phyloP scores from a whole-genome alignment of 2,329 filamentous ascomycete species.

The Aureobasidium vineae region DNA sequence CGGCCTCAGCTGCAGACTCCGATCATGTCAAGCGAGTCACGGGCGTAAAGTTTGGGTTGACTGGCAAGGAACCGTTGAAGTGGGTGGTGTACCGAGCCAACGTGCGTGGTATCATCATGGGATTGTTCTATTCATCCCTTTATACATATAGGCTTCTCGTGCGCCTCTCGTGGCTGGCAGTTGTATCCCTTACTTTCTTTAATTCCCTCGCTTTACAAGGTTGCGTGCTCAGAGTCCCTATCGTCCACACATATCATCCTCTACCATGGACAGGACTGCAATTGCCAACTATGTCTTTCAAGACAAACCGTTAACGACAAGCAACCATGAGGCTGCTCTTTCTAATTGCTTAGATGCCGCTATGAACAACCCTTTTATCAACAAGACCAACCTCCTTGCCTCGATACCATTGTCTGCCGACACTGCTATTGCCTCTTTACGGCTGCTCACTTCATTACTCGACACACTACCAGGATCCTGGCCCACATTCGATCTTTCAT shows the following conservation, averaged over 20 bases:
- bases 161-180: constrained; percentile 4
- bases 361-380: background rate
- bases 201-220: background rate
- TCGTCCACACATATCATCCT: background rate
- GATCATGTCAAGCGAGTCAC: constrained; percentile 21
- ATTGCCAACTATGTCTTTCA: constrained; percentile 6
- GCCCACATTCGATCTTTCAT: constrained; percentile 36
- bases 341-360: constrained; percentile 7
- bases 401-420: constrained; percentile 24
- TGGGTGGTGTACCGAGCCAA: constrained; percentile 21
- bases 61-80: constrained; percentile 19
- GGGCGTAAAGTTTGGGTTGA: constrained; percentile 18
- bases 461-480: constrained; percentile 32
- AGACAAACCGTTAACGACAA: background rate
- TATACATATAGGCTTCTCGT: constrained; percentile 13
- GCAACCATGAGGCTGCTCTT: background rate
- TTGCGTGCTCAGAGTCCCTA: background rate
- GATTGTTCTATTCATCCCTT: background rate
- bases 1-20: constrained; percentile 13
- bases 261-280: constrained; percentile 20
- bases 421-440: constrained; percentile 34
- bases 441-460: constrained; percentile 33
- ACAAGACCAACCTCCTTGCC: constrained; percentile 17
- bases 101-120: constrained; percentile 10
- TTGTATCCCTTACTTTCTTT: background rate